Conservation (phyloP, 306 rosid species). For the Lathyrus aphaca region DNA sequence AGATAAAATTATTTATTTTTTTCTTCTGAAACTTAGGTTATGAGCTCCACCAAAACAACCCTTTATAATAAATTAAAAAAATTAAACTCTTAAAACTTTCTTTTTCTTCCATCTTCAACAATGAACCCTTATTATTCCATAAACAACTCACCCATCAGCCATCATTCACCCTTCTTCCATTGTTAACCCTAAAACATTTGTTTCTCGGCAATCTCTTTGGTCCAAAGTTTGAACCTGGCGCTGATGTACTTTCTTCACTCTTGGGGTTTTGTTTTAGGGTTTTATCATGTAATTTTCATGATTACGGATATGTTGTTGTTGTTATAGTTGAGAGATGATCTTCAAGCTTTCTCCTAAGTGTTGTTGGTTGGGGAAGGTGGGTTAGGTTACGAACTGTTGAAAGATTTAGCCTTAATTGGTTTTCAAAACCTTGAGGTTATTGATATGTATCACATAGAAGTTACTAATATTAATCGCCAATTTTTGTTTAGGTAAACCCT, state of each 20-base stretch:
- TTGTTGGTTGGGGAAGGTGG: constrained; percentile 91
- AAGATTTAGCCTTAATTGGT: constrained; percentile 88
- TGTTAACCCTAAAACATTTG: no score
- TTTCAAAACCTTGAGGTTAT: constrained; percentile 78
- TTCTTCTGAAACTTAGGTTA: no score
- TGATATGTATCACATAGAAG: constrained; percentile 93
- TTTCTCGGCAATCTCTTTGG: constrained; percentile 65
- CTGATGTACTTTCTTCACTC: constrained; percentile 44
- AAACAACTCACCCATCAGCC: no score
- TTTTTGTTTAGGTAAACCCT: constrained; percentile 78
- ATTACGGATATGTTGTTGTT: neutral
- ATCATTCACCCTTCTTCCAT: no score
- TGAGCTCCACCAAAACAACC: no score
- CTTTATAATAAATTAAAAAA: no score
- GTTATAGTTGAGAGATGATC: constrained; percentile 69
- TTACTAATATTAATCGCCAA: constrained; percentile 93
- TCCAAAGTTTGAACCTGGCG: constrained; percentile 78
- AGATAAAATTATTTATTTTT: no score
- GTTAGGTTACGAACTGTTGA: constrained; percentile 84
- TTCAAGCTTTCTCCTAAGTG: constrained; percentile 66
- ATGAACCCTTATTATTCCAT: no score
- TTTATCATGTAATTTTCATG: neutral
- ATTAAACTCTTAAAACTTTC: no score
- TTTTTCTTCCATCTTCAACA: no score
- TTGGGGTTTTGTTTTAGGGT: neutral